Percentiles rank a stretch among this genome's conserved stretches.
Evolutionary conservation across 2,329 filamentous ascomycete species (phyloP).

Genomic region (Trichoderma breve): DNA sequence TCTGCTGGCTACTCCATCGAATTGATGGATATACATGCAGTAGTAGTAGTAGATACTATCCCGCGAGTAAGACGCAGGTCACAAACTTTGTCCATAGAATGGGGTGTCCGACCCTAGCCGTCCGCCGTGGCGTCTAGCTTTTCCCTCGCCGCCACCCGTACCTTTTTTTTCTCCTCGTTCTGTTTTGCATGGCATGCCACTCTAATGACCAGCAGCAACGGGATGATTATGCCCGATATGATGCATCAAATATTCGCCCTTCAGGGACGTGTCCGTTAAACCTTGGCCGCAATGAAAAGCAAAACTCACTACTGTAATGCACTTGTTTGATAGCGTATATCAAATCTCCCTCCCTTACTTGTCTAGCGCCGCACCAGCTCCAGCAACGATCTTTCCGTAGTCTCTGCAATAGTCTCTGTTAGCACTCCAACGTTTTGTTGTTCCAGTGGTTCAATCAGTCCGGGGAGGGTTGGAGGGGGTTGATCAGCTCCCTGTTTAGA

Average conservation of each 20-base stretch:
- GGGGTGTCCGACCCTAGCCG: not conserved
- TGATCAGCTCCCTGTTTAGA: slow-evolving; percentile 5
- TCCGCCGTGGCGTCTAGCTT: slow-evolving; percentile 10
- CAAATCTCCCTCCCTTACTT: not conserved
- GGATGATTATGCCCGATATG: not conserved
- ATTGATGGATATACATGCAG: not conserved
- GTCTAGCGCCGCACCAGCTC: not conserved
- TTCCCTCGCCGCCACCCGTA: slow-evolving; percentile 1
- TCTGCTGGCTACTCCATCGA: not conserved
- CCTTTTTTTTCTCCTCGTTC: not conserved
- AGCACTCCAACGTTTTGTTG: not conserved
- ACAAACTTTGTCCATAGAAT: not conserved
- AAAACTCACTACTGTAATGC: not conserved
- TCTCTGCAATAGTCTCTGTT: not conserved
- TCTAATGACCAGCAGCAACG: not conserved
- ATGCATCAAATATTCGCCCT: not conserved
- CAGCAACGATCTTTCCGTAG: not conserved
- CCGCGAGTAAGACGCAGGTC: slow-evolving; percentile 1
- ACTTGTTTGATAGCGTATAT: not conserved
- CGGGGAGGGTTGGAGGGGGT: not conserved
- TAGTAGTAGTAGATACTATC: not conserved
- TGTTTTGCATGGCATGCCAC: not conserved
- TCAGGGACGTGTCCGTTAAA: not conserved
- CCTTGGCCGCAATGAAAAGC: not conserved
- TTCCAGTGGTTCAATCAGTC: not conserved